Conservation (phyloP, 495 filamentous ascomycete genomes). For the Penicillium bovifimosum region DNA sequence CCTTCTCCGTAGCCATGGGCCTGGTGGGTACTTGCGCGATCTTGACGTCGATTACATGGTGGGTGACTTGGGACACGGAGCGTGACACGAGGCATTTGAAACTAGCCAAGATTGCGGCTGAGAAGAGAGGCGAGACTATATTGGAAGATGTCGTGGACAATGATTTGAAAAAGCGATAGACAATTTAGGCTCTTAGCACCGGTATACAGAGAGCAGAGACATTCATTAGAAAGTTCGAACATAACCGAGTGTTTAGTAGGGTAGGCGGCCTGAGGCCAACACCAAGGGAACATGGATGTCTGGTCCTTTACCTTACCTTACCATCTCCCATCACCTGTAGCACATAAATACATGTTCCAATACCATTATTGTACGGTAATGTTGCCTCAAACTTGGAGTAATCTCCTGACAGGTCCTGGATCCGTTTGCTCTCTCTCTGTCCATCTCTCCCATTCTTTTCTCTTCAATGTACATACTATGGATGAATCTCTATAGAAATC, state of each 20-base stretch:
- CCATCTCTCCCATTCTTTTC: too few species aligned
- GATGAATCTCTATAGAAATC: neutral
- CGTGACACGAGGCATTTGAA: slow-evolving; percentile 31
- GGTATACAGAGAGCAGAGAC: slow-evolving; percentile 16
- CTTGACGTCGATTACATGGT: slow-evolving; percentile 17
- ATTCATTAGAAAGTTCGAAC: slow-evolving; percentile 23
- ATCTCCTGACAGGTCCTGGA: too few species aligned
- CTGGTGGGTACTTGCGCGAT: slow-evolving; percentile 21
- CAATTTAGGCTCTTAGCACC: slow-evolving; percentile 15
- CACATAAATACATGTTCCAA: too few species aligned
- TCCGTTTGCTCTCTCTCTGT: too few species aligned
- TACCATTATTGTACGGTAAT: too few species aligned
- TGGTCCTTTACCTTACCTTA: too few species aligned
- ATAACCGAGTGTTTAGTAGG: too few species aligned
- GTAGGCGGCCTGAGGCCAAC: too few species aligned
- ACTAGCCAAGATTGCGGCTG: slow-evolving; percentile 34
- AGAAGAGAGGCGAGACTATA: slow-evolving; percentile 33
- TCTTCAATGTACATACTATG: too few species aligned
- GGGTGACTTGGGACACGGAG: slow-evolving; percentile 29
- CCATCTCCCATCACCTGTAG: too few species aligned
- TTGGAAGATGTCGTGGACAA: slow-evolving; percentile 41
- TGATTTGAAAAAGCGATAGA: slow-evolving; percentile 29
- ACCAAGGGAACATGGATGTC: too few species aligned
- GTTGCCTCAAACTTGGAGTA: too few species aligned
- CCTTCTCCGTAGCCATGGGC: slow-evolving; percentile 31